phyloP scores from a whole-genome alignment of 352 stramenopile species.

The Pythium oligandrum region DNA sequence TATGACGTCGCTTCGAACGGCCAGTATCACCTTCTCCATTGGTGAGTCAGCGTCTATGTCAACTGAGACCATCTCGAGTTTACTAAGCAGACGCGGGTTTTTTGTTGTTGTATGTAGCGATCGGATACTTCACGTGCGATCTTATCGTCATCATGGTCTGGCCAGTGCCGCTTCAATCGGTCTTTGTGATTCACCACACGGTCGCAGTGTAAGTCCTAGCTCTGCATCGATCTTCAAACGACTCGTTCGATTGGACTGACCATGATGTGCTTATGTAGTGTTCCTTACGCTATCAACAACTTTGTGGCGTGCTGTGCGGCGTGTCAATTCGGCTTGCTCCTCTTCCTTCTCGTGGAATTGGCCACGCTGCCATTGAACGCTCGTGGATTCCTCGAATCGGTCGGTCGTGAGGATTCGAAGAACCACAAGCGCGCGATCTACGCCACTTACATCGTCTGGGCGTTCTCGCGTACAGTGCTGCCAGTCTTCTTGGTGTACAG shows the following conservation, averaged over 20 bases:
- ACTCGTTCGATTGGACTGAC: not conserved
- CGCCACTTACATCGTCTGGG: slow-evolving; percentile 70
- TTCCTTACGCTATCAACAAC: slow-evolving; percentile 86
- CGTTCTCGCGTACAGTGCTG: slow-evolving; percentile 61
- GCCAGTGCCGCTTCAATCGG: slow-evolving; percentile 69
- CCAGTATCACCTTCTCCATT: slow-evolving; percentile 82
- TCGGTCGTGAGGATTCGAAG: slow-evolving; percentile 59
- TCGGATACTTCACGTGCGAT: slow-evolving; percentile 79
- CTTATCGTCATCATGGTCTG: slow-evolving; percentile 76
- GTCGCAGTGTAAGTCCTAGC: slow-evolving; percentile 60
- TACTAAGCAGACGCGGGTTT: not conserved
- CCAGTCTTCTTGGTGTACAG: slow-evolving; percentile 73
- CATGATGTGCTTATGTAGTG: slow-evolving; percentile 19
- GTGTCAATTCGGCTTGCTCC: slow-evolving; percentile 66
- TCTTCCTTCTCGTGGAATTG: slow-evolving; percentile 80
- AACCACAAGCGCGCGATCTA: slow-evolving; percentile 69
- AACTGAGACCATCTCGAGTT: not conserved
- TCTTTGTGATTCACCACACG: slow-evolving; percentile 77
- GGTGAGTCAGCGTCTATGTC: slow-evolving; percentile 26
- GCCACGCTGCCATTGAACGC: slow-evolving; percentile 73
- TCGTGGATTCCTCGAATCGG: slow-evolving; percentile 67
- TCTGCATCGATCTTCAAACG: not conserved
- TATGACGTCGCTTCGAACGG: slow-evolving; percentile 64
- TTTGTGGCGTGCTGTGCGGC: slow-evolving; percentile 77
- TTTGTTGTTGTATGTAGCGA: slow-evolving; percentile 32